Evolutionary conservation across 2,329 filamentous ascomycete species (phyloP).

Genomic region (Colletotrichum tropicale): DNA sequence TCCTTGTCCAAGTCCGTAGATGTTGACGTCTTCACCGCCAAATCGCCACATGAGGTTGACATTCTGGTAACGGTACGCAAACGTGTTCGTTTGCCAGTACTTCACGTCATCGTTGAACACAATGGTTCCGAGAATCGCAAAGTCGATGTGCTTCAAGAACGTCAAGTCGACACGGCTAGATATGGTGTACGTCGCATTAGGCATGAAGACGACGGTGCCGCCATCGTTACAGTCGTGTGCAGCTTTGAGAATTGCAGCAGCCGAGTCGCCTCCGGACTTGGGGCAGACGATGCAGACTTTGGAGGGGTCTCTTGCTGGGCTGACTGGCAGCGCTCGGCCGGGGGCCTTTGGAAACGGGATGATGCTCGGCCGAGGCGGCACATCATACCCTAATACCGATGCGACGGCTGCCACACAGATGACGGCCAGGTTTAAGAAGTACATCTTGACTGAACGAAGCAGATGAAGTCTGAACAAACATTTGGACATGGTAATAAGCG

Average conservation of each 20-base stretch:
- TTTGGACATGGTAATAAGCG: background rate
- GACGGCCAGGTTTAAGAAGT: background rate
- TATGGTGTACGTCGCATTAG: slow-evolving; percentile 60
- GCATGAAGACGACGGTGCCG: slow-evolving; percentile 60
- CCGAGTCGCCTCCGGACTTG: background rate
- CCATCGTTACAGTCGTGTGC: slow-evolving; percentile 65
- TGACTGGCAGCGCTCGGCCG: background rate
- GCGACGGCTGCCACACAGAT: background rate
- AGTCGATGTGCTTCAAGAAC: slow-evolving; percentile 66
- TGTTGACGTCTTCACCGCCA: slow-evolving; percentile 52
- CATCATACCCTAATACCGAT: background rate
- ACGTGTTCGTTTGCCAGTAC: slow-evolving; percentile 70
- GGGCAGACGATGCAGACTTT: background rate
- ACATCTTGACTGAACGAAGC: background rate
- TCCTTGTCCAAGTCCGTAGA: slow-evolving; percentile 58
- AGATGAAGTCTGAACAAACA: background rate
- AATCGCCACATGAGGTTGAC: slow-evolving; percentile 45
- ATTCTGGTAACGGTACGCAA: slow-evolving; percentile 69
- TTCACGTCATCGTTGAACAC: slow-evolving; percentile 69
- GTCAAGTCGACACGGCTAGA: slow-evolving; percentile 69
- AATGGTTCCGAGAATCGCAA: slow-evolving; percentile 60
- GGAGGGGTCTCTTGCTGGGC: background rate
- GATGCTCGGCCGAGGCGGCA: background rate
- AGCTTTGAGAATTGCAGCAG: slow-evolving; percentile 54
- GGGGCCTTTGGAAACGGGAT: background rate